Evolutionary conservation across 768 basidiomycete genomes (phyloP).

Genomic region (Neoboletus subvelutipes): DNA sequence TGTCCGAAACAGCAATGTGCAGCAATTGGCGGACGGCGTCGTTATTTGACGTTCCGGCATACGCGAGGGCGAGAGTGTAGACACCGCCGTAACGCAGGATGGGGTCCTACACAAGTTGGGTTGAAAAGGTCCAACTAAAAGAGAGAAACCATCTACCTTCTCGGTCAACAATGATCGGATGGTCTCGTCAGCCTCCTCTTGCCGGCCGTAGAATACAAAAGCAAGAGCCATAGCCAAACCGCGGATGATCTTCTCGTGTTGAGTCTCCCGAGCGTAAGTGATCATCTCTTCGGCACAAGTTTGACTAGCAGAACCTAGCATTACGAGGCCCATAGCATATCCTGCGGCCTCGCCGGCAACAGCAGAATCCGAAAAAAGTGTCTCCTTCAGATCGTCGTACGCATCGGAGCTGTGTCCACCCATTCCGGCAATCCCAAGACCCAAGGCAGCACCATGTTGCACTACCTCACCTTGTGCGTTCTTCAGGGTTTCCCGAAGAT

Average conservation of each 20-base stretch:
- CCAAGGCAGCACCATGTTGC: constrained; percentile 95
- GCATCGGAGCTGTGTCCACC: constrained; percentile 85
- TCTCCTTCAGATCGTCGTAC: constrained; percentile 88
- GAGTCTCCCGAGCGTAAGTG: constrained; percentile 93
- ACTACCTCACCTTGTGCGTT: constrained; percentile 80
- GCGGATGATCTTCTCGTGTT: constrained; percentile 99
- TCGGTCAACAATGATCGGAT: constrained; percentile 78
- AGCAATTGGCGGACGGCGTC: constrained; percentile 87
- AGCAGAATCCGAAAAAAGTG: constrained; percentile 91
- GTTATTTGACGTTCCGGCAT: constrained; percentile 95
- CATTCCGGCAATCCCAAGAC: constrained; percentile 95
- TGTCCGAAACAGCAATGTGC: constrained; percentile 97
- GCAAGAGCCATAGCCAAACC: constrained; percentile 91
- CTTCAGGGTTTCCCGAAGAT: constrained; percentile 78
- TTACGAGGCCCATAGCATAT: constrained; percentile 96
- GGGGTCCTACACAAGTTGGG: constrained; percentile 64
- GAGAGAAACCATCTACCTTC: constrained; percentile 55
- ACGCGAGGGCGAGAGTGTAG: constrained; percentile 93
- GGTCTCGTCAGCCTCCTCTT: constrained; percentile 88
- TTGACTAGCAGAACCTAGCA: constrained; percentile 89
- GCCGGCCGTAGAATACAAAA: constrained; percentile 88
- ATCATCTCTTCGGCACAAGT: constrained; percentile 92
- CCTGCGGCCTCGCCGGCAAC: constrained; percentile 95
- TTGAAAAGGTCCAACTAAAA: background rate
- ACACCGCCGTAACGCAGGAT: constrained; percentile 97